Evolutionary conservation across 176 grass and related monocot species (phyloP), one percentile per base, ranked within the genome.

Genomic region (Rhynchospora breviuscula): DNA sequence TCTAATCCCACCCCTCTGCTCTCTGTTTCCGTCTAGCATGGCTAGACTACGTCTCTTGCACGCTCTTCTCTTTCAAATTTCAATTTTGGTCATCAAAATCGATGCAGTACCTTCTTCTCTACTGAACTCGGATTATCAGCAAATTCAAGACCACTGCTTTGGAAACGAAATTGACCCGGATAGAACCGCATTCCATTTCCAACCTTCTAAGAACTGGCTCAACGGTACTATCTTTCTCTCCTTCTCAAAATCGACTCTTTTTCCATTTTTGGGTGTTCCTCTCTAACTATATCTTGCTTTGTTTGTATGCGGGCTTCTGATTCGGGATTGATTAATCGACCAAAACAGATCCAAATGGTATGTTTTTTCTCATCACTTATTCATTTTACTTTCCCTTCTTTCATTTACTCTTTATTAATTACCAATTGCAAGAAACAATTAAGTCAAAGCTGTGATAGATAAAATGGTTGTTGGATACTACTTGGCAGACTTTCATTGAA

Each of bases 171-270:
- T n/a, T 4, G 8, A 75, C 66, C 83, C 78, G 17, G 88, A 59
- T 84, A 89, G 88, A 81, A 97, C 90, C 10, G 88, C 92, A 72
- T 97, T 94, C 87, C 94, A 97, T 86, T 97, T 97, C 86, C 94
- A 92, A 80, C 92, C 94, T 6, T 62, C 90, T 7, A 88, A 89
- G 81, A 89, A 94, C 81, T 97, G 94, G 94, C 89, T 92, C 56
- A 97, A 97, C 73, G 94, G 94, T 97, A 69, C 3, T 0, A 6
- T 15, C 5, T 54, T 15, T 29, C 23, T 48, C 12, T 43, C 43
- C 49, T 21, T 43, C 4, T 33, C 13, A 4, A 74, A 45, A 61
- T 10, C 71, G 29, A 51, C 13, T 43, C 26, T 7, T 81, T 57
- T 21, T 19, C 6, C 23, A 26, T 58, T 59, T 6, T 79, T 29